Evolutionary conservation across 2,329 filamentous ascomycete species (phyloP).

Genomic region (Colletotrichum sp.): DNA sequence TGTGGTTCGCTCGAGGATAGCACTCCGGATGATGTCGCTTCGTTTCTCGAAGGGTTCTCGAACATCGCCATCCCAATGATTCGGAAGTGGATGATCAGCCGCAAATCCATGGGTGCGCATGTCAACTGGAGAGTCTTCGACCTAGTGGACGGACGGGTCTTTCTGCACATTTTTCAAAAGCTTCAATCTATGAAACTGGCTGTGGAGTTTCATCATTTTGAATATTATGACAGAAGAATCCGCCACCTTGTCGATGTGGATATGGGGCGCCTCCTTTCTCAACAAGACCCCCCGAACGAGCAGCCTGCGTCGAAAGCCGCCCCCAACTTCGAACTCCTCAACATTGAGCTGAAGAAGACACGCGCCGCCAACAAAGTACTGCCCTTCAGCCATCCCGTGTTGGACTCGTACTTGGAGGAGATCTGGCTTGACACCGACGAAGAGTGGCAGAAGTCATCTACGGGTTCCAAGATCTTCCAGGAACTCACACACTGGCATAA

Average conservation of each 20-base stretch:
- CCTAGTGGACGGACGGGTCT: neutral
- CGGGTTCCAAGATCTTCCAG: conserved; percentile 40
- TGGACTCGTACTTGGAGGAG: conserved; percentile 49
- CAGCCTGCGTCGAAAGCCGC: neutral
- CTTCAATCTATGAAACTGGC: neutral
- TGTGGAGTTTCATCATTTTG: neutral
- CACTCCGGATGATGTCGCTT: neutral
- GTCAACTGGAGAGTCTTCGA: neutral
- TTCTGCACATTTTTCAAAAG: neutral
- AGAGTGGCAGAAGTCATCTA: neutral
- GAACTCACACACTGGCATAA: conserved; percentile 69
- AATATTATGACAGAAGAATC: neutral
- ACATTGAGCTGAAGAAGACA: neutral
- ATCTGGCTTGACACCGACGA: conserved; percentile 40
- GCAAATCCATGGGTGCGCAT: neutral
- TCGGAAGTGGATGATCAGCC: neutral
- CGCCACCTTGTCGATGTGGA: neutral
- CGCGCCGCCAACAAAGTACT: conserved; percentile 36
- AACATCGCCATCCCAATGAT: neutral
- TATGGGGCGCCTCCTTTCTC: neutral
- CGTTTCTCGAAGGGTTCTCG: neutral
- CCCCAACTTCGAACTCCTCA: neutral
- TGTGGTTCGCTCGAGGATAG: neutral
- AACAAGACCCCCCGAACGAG: neutral
- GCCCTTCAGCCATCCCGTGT: conserved; percentile 50